Conservation (phyloP, 2,329 filamentous ascomycete species). For the Epichloe coenophiala region DNA sequence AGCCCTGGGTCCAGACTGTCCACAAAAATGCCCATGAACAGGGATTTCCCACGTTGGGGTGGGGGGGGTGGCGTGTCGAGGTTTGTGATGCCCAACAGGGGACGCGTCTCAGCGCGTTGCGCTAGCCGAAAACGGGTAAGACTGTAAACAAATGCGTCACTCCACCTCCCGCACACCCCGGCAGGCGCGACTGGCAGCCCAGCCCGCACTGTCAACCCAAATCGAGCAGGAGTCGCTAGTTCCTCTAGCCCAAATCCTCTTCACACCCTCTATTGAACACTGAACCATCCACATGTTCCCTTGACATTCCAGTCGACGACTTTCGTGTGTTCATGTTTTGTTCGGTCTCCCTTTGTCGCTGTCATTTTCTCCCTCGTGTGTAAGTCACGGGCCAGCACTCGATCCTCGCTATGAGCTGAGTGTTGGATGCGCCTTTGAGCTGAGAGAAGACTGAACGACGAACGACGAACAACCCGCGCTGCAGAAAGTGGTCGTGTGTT, state of each 20-base stretch:
- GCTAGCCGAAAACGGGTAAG: conserved; percentile 17
- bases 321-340: conserved; percentile 1
- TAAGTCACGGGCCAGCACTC: background rate
- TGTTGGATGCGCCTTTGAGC: conserved; percentile 1
- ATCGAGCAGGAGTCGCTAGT: conserved; percentile 4
- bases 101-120: conserved; percentile 21
- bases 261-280: conserved; percentile 5
- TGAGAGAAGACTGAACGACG: background rate
- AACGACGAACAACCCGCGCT: conserved; percentile 1
- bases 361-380: background rate
- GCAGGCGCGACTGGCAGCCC: conserved; percentile 8
- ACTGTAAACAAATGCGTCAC: conserved; percentile 26
- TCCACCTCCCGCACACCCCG: conserved; percentile 8
- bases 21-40: background rate
- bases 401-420: conserved; percentile 4
- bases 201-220: conserved; percentile 5
- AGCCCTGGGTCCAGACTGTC: conserved; percentile 1
- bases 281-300: conserved; percentile 3
- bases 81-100: conserved; percentile 10
- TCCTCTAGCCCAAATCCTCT: conserved; percentile 4
- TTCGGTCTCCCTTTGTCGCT: background rate
- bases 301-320: conserved; percentile 4
- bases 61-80: conserved; percentile 1
- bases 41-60: background rate
- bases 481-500: background rate